Percentiles rank a stretch among this genome's conserved stretches.
These are phyloP conservation scores for Populus davidiana DNA, from an alignment of 345 rosid genomes.

Conservation along the genomic window DNA sequence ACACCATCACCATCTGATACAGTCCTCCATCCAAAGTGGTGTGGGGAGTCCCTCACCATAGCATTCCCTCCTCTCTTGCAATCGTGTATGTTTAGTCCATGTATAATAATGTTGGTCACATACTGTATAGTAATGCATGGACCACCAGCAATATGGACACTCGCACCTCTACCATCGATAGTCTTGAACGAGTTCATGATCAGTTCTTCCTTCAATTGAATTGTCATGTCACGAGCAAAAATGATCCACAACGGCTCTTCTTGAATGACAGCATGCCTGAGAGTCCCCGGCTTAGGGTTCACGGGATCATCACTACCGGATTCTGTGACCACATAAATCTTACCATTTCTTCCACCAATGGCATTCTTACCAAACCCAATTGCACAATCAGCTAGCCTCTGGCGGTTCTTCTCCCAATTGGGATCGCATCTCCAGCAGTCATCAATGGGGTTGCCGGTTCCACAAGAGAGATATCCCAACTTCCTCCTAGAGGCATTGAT, in stretches of 20 bases:
- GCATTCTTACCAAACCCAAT: slow-evolving; percentile 34
- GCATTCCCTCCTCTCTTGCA: slow-evolving; percentile 35
- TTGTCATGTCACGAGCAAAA: slow-evolving; percentile 26
- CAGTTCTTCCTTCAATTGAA: slow-evolving; percentile 25
- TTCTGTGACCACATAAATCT: slow-evolving; percentile 29
- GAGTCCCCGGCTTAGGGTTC: slow-evolving; percentile 29
- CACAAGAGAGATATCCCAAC: slow-evolving; percentile 27
- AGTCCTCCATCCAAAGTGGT: slow-evolving; percentile 32
- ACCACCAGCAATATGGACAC: slow-evolving; percentile 28
- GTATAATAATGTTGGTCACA: slow-evolving; percentile 31
- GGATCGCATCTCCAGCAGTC: slow-evolving; percentile 35
- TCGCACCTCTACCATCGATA: slow-evolving; percentile 30
- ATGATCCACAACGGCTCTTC: slow-evolving; percentile 36
- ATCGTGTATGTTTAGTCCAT: slow-evolving; percentile 29
- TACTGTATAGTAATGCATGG: slow-evolving; percentile 29
- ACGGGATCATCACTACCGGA: slow-evolving; percentile 18
- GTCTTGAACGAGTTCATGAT: slow-evolving; percentile 35
- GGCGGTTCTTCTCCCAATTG: slow-evolving; percentile 31
- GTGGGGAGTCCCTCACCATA: slow-evolving; percentile 28
- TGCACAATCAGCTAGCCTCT: slow-evolving; percentile 25
- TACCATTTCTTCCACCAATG: slow-evolving; percentile 29
- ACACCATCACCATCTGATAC: slow-evolving; percentile 33
- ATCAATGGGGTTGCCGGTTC: slow-evolving; percentile 27
- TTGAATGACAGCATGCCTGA: slow-evolving; percentile 28
- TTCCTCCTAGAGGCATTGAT: slow-evolving; percentile 27